Evolutionary conservation across 768 basidiomycete species (phyloP).

Genomic region (Termitomyces bulborhizus): DNA sequence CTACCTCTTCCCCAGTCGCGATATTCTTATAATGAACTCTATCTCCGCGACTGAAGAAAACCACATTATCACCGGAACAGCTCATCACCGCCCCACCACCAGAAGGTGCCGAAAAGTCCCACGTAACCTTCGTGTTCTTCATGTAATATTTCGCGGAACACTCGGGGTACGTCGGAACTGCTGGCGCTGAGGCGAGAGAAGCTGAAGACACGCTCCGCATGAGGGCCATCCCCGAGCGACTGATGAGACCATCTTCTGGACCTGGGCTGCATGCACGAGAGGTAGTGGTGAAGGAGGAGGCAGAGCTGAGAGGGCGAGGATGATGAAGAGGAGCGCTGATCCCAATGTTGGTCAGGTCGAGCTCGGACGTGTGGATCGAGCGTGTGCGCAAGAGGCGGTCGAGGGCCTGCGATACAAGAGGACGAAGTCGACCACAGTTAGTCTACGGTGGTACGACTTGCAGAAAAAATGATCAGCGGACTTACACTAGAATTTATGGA

Average conservation of each 20-base stretch:
- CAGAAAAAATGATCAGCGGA: not conserved
- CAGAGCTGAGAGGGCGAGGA: constrained; percentile 16
- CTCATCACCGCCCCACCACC: constrained; percentile 22
- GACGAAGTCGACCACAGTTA: not conserved
- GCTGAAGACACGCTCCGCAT: constrained; percentile 28
- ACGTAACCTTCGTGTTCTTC: constrained; percentile 15
- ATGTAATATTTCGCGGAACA: constrained; percentile 28
- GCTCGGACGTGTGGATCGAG: not conserved
- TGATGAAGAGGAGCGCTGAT: constrained; percentile 1
- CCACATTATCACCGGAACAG: constrained; percentile 36
- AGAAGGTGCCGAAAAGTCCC: not conserved
- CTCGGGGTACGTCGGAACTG: constrained; percentile 24
- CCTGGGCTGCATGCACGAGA: constrained; percentile 21
- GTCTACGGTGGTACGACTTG: not conserved
- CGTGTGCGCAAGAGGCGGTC: not conserved
- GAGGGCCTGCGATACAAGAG: not conserved
- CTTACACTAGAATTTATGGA: not conserved
- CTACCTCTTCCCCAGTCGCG: constrained; percentile 32
- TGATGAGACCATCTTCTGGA: constrained; percentile 16
- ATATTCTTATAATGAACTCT: constrained; percentile 49
- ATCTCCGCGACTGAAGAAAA: constrained; percentile 49
- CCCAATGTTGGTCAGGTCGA: not conserved
- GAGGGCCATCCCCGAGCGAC: constrained; percentile 18
- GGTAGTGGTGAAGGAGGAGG: constrained; percentile 19
- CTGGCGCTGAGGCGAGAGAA: constrained; percentile 18